These are phyloP conservation scores for Irpex lacteus DNA, from an alignment of 1,284 basidiomycete species.

Conservation along the genomic window DNA sequence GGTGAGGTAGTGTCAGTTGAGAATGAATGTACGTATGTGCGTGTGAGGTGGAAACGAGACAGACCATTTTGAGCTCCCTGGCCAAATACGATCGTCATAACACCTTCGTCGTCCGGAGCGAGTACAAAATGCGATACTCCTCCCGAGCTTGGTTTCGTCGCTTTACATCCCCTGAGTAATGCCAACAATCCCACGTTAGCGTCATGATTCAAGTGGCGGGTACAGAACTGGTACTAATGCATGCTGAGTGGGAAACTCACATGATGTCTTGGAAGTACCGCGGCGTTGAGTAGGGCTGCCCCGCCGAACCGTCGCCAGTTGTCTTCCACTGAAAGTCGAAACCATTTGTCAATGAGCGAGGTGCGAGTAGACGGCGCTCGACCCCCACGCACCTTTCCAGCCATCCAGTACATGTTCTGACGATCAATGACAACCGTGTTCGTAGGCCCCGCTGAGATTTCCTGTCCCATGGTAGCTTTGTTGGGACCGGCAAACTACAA, in stretches of 20 bases:
- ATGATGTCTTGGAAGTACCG: constrained; percentile 80
- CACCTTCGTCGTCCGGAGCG: constrained; percentile 67
- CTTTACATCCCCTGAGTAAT: constrained; percentile 65
- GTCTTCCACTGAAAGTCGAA: constrained; percentile 75
- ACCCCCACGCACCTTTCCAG: constrained; percentile 61
- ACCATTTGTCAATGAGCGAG: not conserved
- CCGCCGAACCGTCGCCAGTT: constrained; percentile 86
- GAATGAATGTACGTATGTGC: not conserved
- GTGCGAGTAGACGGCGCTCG: not conserved
- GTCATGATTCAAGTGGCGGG: not conserved
- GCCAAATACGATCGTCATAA: constrained; percentile 86
- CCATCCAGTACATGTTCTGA: constrained; percentile 82
- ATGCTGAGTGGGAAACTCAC: constrained; percentile 34
- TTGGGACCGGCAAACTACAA: constrained; percentile 72
- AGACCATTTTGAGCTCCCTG: constrained; percentile 77
- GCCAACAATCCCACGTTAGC: too few relatives aligned
- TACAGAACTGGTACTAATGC: constrained; percentile 2
- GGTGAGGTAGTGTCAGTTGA: not conserved
- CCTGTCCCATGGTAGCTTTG: constrained; percentile 57
- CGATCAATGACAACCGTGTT: constrained; percentile 84
- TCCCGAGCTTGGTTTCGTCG: constrained; percentile 66
- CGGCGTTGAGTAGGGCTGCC: constrained; percentile 82
- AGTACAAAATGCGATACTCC: constrained; percentile 90
- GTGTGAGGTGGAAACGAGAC: constrained; percentile 6
- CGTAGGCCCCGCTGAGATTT: constrained; percentile 79